Conservation (phyloP, 495 filamentous ascomycete species). For the Xylaria intraflava region DNA sequence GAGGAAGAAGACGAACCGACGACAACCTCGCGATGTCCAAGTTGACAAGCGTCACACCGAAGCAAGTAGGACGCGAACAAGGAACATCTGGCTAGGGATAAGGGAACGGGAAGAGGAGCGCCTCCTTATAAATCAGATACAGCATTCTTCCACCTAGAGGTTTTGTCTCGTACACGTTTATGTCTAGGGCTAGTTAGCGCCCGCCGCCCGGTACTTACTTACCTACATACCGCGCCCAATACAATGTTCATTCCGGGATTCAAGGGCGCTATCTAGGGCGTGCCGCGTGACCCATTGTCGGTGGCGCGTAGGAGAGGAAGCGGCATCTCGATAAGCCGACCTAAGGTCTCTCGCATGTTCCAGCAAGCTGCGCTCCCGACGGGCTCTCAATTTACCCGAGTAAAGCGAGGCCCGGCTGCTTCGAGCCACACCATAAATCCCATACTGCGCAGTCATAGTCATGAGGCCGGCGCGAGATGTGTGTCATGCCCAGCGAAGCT, state of each 20-base stretch:
- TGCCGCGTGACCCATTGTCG: not conserved
- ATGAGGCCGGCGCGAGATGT: not conserved
- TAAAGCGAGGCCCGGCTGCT: too few species aligned
- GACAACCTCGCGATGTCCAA: too few species aligned
- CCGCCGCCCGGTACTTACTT: too few species aligned
- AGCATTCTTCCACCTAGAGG: too few species aligned
- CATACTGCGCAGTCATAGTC: too few species aligned
- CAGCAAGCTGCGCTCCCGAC: too few species aligned
- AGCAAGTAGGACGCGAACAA: not conserved
- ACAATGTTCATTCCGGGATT: constrained; percentile 2
- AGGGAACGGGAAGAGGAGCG: not conserved
- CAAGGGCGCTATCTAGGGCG: not conserved
- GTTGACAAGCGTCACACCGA: not conserved
- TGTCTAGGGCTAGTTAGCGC: too few species aligned
- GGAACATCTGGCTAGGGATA: not conserved
- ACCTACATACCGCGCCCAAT: not conserved
- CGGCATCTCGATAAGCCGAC: not conserved
- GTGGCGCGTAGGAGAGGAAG: not conserved
- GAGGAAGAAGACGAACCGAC: not conserved
- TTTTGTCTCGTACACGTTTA: too few species aligned
- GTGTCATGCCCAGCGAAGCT: too few species aligned
- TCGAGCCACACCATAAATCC: too few species aligned
- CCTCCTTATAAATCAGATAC: constrained; percentile 1
- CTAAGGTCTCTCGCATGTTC: not conserved
- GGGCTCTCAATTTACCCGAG: too few species aligned